A percentile compares a stretch with the other conserved stretches of the same genome.
Conservation (phyloP, 75 land plant genomes). For the Selaginella moellendorffii region DNA sequence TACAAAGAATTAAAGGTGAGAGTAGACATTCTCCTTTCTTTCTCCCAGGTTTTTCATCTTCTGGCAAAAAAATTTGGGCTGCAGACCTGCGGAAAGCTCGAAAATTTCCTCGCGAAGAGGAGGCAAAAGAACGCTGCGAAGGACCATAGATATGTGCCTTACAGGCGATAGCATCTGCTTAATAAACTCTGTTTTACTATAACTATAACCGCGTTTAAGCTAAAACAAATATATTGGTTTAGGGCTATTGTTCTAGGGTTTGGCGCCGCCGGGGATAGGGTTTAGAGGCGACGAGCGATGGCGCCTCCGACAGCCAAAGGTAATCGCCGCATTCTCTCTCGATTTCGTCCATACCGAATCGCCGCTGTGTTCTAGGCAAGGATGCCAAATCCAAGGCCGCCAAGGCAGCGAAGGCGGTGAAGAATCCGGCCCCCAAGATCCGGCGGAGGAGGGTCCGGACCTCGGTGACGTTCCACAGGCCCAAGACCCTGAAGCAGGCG, state of each 20-base stretch:
- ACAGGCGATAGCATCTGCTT: constrained; percentile 30
- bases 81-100: constrained; percentile 78
- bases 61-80: constrained; percentile 4
- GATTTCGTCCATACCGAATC: no score
- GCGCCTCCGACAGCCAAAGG: constrained; percentile 1
- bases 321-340: not conserved
- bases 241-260: not conserved
- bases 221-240: no score
- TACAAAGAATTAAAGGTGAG: constrained; percentile 66
- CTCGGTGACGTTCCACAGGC: constrained; percentile 44
- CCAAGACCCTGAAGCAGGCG: constrained; percentile 29
- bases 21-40: not conserved
- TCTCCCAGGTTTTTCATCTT: constrained; percentile 4
- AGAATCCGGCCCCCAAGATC: constrained; percentile 23
- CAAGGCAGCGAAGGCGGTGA: constrained; percentile 36
- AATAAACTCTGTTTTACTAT: not conserved
- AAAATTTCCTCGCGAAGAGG: constrained; percentile 55
- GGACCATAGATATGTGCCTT: constrained; percentile 81
- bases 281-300: not conserved
- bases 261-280: not conserved
- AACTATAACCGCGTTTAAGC: no score
- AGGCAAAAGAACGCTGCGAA: constrained; percentile 76
- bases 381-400: constrained; percentile 26
- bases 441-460: constrained; percentile 32
- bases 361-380: not conserved